Percentiles rank a stretch among this genome's conserved stretches.
phyloP scores from a whole-genome alignment of 805 yeast species.

The Myxozyma kluyveri region DNA sequence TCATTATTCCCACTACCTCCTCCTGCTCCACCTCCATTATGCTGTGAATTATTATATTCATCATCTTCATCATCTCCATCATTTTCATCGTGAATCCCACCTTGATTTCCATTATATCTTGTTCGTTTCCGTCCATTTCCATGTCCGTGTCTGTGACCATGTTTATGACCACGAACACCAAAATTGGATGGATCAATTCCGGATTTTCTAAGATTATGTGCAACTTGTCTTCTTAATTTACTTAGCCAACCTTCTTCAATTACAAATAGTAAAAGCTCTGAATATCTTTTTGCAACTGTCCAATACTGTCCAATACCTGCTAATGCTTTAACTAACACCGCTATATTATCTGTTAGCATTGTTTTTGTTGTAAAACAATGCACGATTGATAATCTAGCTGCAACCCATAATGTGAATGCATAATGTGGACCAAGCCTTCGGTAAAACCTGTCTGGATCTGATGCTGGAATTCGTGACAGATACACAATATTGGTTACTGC shows the following conservation, averaged over 20 bases:
- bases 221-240: constrained; percentile 14
- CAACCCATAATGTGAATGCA: constrained; percentile 35
- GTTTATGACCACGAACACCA: too few species aligned
- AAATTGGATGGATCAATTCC: too few species aligned
- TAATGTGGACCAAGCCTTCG: constrained; percentile 34
- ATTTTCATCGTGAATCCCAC: too few species aligned
- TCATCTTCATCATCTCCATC: too few species aligned
- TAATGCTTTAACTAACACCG: constrained; percentile 26
- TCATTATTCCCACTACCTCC: too few species aligned
- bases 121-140: too few species aligned
- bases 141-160: too few species aligned
- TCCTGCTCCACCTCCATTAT: too few species aligned
- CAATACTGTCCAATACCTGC: constrained; percentile 30
- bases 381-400: constrained; percentile 33
- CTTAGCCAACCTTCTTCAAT: constrained; percentile 32
- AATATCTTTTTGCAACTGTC: constrained; percentile 33
- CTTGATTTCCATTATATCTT: neutral
- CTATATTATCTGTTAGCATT: constrained; percentile 31
- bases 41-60: too few species aligned
- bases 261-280: constrained; percentile 29
- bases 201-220: too few species aligned
- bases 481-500: constrained; percentile 28
- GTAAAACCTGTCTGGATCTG: constrained; percentile 7
- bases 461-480: constrained; percentile 24
- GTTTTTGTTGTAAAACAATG: constrained; percentile 31